Conservation (phyloP, 177 flowering plant species). For the Vitis hybrid region DNA sequence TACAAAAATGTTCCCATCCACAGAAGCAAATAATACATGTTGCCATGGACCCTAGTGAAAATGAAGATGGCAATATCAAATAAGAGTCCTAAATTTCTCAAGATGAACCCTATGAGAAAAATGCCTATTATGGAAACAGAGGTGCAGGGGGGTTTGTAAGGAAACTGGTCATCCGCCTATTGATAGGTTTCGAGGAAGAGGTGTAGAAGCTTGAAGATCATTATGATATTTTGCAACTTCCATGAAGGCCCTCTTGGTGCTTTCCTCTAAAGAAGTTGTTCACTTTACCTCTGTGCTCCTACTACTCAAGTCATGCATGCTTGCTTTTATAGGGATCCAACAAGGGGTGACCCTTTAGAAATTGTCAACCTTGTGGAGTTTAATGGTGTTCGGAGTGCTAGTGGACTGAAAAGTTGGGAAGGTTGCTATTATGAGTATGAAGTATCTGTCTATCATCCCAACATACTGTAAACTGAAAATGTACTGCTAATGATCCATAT, state of each 20-base stretch:
- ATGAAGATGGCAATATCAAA: too few species aligned
- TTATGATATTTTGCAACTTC: neutral
- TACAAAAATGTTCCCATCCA: too few species aligned
- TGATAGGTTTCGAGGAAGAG: neutral
- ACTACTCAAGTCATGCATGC: conserved; percentile 77
- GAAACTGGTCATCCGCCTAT: conserved; percentile 18
- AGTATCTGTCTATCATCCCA: conserved; percentile 76
- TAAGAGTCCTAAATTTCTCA: too few species aligned
- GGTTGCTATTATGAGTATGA: conserved; percentile 89
- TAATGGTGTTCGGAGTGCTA: conserved; percentile 77
- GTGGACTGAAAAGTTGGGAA: conserved; percentile 78
- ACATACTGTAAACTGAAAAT: conserved; percentile 63
- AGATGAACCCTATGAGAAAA: too few species aligned
- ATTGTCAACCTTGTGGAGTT: conserved; percentile 55
- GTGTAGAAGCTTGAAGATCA: neutral
- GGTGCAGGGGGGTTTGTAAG: conserved; percentile 14
- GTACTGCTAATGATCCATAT: conserved; percentile 88
- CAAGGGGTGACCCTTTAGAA: conserved; percentile 51
- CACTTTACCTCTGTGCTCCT: conserved; percentile 93
- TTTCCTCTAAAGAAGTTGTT: conserved; percentile 51
- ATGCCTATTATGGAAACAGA: conserved; percentile 31
- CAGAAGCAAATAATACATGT: too few species aligned
- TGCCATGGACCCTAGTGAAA: too few species aligned
- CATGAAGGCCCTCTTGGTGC: conserved; percentile 85
- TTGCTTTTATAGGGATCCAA: conserved; percentile 50